Percentiles rank a stretch among this genome's conserved stretches.
Conservation (phyloP, 352 stramenopile genomes). For the Phytophthora pluvialis region DNA sequence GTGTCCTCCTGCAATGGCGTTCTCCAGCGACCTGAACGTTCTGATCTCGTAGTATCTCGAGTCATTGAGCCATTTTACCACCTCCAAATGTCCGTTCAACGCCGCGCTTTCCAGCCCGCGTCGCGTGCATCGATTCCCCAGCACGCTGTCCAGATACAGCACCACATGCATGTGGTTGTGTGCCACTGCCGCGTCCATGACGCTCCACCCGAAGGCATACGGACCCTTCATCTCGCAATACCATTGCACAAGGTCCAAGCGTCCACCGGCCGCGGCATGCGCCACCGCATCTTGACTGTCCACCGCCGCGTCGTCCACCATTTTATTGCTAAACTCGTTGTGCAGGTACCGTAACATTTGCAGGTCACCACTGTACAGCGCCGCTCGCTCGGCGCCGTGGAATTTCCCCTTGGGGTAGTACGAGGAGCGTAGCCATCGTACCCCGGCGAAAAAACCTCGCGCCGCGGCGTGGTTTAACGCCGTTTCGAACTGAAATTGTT, state of each 20-base stretch:
- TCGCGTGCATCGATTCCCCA: constrained; percentile 52
- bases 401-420: constrained; percentile 49
- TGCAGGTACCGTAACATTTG: constrained; percentile 46
- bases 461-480: constrained; percentile 36
- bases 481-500: constrained; percentile 47
- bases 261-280: constrained; percentile 38
- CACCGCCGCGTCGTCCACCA: constrained; percentile 40
- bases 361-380: constrained; percentile 43
- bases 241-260: constrained; percentile 47
- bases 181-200: constrained; percentile 52
- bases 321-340: constrained; percentile 42
- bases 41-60: constrained; percentile 45
- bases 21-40: constrained; percentile 45
- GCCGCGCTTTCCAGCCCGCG: constrained; percentile 45
- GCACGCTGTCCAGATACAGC: constrained; percentile 33
- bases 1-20: constrained; percentile 48
- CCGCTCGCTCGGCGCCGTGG: constrained; percentile 41
- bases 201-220: constrained; percentile 48
- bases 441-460: constrained; percentile 28
- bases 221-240: constrained; percentile 48
- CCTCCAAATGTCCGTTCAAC: constrained; percentile 40
- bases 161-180: constrained; percentile 51
- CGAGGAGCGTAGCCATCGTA: constrained; percentile 37
- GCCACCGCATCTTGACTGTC: constrained; percentile 46
- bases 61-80: constrained; percentile 48